Base-by-base conservation (phyloP, 164 flowering plant species). In the Aristolochia fimbriata region DNA sequence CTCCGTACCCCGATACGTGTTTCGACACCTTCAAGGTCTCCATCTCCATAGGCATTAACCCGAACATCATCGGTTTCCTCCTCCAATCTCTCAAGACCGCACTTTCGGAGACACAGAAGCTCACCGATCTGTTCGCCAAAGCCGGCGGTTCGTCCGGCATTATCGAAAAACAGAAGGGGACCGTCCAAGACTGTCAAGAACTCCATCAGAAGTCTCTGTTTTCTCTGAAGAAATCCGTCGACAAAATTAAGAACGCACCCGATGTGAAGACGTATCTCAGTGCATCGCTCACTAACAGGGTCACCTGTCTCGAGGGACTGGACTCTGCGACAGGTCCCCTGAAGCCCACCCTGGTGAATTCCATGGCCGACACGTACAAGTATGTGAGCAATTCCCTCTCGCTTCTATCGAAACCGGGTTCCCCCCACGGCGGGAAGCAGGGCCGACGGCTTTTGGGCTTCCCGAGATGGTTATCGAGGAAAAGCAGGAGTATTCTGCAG, bases 241-340 rank as follows among this genome's bases (percentile, higher is more conserved):
- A 88, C n/a, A 65, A 68, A 25, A 47, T 85, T 66, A 67, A 64
- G 22, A 76, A 80, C 10, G 3, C 79, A 12, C 62, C 66, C 0
- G 93, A 83, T 60, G 86, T 83, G 0, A 77, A 75, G 45, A 71
- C 87, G 2, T 88, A 77, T 51, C 86, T 93, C 13, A 88, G 88
- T 41, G 97, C 94, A 2, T 85, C 98, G 7, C 80, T 90, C 22
- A 90, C 98, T 1, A 93, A 93, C 81, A 87, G 83, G 75, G 70
- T 69, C 73, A 93, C 98, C 0, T 93, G 98, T 62, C 62, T 93
- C 21, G 98, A 89, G 65, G 92, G 97, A 47, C 74, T 93, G 0
- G 83, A 77, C 1, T 71, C 88, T 0, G 87, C 92, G 0, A 65
- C 84, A 0, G 98, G 98, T 6, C 73, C 87, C 1, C 41, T 62